phyloP scores from a whole-genome alignment of 371 early-diverging fungal genomes.

The Zychaea mexicana region DNA sequence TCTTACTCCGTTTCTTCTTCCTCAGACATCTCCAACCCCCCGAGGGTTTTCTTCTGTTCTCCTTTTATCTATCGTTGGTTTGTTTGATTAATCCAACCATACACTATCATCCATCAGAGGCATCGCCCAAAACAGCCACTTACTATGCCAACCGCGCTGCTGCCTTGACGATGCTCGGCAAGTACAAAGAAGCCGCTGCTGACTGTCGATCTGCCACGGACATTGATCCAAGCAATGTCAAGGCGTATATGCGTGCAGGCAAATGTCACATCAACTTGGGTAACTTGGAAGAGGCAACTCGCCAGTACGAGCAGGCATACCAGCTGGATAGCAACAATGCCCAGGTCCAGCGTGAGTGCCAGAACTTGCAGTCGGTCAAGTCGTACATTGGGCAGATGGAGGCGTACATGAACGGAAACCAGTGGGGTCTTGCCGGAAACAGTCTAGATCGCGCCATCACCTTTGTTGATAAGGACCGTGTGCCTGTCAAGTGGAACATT shows the following conservation, averaged over 20 bases:
- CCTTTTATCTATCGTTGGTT: neutral
- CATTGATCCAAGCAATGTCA: conserved; percentile 67
- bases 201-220: conserved; percentile 73
- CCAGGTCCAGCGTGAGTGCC: conserved; percentile 48
- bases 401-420: conserved; percentile 53
- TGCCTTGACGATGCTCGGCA: conserved; percentile 73
- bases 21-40: neutral
- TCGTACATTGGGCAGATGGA: conserved; percentile 62
- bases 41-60: too few relatives aligned
- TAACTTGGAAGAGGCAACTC: conserved; percentile 54
- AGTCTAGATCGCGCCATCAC: conserved; percentile 67
- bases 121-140: conserved; percentile 64
- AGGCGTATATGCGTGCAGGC: conserved; percentile 72
- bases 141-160: conserved; percentile 86
- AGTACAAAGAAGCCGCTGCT: conserved; percentile 62
- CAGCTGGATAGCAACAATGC: conserved; percentile 48
- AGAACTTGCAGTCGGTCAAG: conserved; percentile 51
- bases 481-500: conserved; percentile 72
- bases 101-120: too few relatives aligned
- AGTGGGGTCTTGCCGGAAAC: conserved; percentile 64
- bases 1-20: neutral
- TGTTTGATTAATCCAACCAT: neutral
- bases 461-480: conserved; percentile 55
- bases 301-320: conserved; percentile 45
- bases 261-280: conserved; percentile 76